Base-by-base conservation (phyloP, 176 grass and related monocot species). In the Zoysia japonica region DNA sequence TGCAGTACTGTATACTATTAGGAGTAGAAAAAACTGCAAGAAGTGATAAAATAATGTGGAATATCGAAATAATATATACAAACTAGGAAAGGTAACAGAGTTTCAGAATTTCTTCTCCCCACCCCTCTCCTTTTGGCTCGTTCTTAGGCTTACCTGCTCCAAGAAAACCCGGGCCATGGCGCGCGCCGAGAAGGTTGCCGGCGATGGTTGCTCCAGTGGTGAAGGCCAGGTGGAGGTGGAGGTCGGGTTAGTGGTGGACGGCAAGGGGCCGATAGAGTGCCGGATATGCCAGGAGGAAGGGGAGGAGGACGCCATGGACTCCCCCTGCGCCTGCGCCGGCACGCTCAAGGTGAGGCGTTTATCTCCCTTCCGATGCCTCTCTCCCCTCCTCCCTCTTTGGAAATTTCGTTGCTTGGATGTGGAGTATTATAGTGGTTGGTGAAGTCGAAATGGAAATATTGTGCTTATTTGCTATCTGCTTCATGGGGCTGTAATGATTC, bases 241-340 rank as follows among this genome's bases (percentile, higher is more conserved):
- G 65, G 75, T 83, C 37, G 67, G 19, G 54, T 54, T 84, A 19
- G 79, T 63, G 44, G 67, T 74, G 61, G 81, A 68, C 42, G 84
- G 53, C 63, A 90, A 84, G 20, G 84, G 73, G 60, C 48, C 77
- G 61, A 88, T 81, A 11, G 96, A 99, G 82, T 99, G 96, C 81
- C 86, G 92, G 79, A 99, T 99, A 86, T 99, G 96, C 71, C 96
- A 99, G 84, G 92, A 99, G 82, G 96, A 99, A 78, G 96, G 82
- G 16, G 88, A 93, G 3, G 96, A 99, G 76, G 44, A 43, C 63
- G 88, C 90, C 61, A 95, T 99, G 92, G 96, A 99, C 77, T 84
- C 90, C 4, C 96, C 96, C 70, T 99, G 96, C 75, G 96, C 92
- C 52, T 99, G 96, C 75, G 78, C 65, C 63, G 96, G 96, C 46